These are phyloP conservation scores for Brassica nigra DNA, from an alignment of 345 rosid species.

Conservation along the genomic window DNA sequence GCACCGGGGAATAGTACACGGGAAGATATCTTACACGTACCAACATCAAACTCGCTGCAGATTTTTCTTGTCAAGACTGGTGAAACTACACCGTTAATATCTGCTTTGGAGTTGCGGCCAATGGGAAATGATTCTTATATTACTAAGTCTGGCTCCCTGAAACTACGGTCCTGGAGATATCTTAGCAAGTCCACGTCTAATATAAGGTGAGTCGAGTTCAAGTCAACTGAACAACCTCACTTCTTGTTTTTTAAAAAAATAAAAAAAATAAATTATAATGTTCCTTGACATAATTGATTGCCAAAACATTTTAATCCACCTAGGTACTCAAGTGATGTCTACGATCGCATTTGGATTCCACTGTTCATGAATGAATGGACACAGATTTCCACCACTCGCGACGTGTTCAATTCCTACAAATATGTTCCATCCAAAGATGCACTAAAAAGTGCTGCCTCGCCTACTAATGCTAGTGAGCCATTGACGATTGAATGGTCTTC, in stretches of 20 bases:
- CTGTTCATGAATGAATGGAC: neutral
- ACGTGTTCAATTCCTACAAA: fast-evolving
- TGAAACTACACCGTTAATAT: conserved; percentile 42
- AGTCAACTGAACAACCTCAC: neutral
- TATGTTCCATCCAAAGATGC: neutral
- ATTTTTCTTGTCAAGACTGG: conserved; percentile 53
- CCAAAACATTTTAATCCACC: too few species aligned
- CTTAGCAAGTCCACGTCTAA: neutral
- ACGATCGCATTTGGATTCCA: conserved; percentile 37
- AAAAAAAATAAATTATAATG: too few species aligned
- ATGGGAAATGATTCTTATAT: neutral
- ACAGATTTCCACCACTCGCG: neutral
- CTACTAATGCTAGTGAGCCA: conserved; percentile 18
- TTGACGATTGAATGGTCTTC: neutral
- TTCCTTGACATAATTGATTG: too few species aligned
- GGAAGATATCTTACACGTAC: conserved; percentile 38
- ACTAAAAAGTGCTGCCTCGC: conserved; percentile 9
- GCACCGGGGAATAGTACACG: neutral
- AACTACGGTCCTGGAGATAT: neutral
- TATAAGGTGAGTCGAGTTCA: neutral
- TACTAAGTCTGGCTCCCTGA: conserved; percentile 32
- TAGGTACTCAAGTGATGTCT: conserved; percentile 44
- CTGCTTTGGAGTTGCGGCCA: conserved; percentile 47
- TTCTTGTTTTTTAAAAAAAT: too few species aligned
- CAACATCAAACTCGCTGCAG: conserved; percentile 35